phyloP scores from a whole-genome alignment of 179 eudicot species.

The Camellia oleifera region DNA sequence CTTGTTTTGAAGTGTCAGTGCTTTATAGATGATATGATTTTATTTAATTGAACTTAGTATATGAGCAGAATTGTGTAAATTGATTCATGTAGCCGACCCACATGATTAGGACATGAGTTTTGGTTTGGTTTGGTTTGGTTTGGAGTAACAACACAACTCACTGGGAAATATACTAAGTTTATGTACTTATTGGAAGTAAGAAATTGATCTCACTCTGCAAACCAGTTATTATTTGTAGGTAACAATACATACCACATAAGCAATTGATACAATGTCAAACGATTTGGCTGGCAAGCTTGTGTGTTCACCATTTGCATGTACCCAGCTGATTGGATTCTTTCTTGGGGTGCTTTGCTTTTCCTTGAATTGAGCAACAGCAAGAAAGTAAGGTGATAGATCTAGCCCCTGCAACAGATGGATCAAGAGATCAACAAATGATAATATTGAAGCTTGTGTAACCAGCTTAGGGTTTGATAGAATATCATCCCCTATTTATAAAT shows the following conservation, averaged over 20 bases:
- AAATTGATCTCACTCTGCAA: not conserved
- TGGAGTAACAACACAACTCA: not conserved
- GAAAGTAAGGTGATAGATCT: slow-evolving; percentile 93
- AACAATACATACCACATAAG: slow-evolving; percentile 66
- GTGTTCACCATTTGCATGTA: slow-evolving; percentile 93
- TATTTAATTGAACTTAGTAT: too few relatives aligned
- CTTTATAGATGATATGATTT: too few relatives aligned
- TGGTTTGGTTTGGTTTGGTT: too few relatives aligned
- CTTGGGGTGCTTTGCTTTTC: slow-evolving; percentile 53
- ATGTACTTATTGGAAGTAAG: not conserved
- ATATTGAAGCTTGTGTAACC: not conserved
- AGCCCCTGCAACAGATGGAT: slow-evolving; percentile 56
- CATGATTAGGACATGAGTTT: too few relatives aligned
- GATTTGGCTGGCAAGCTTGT: slow-evolving; percentile 76
- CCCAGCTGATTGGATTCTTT: slow-evolving; percentile 57
- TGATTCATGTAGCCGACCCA: too few relatives aligned
- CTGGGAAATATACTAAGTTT: not conserved
- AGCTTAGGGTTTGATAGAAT: too few relatives aligned
- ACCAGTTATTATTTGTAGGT: not conserved
- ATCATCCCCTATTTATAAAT: too few relatives aligned
- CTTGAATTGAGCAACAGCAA: slow-evolving; percentile 87
- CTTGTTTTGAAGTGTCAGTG: too few relatives aligned
- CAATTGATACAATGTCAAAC: slow-evolving; percentile 84
- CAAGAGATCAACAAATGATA: slow-evolving; percentile 1
- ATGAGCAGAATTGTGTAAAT: too few relatives aligned